Percentiles rank a stretch among this genome's conserved stretches.
phyloP scores from a whole-genome alignment of 768 basidiomycete genomes.

The Termitomyces sp. region DNA sequence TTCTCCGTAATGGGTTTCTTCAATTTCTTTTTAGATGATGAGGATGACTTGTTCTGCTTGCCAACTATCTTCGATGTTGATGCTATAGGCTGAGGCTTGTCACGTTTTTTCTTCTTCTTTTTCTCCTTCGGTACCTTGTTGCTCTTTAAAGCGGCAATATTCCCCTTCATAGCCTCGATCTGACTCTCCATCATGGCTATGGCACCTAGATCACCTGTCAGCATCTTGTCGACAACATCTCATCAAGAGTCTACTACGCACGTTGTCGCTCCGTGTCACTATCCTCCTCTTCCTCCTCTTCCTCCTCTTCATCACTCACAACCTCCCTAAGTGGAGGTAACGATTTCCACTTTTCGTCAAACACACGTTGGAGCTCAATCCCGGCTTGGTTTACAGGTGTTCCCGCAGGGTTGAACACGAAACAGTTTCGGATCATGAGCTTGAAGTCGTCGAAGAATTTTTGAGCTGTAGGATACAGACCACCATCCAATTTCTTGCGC shows the following conservation, averaged over 20 bases:
- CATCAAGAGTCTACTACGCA: conserved; percentile 31
- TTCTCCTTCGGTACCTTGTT: conserved; percentile 53
- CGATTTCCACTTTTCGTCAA: conserved; percentile 87
- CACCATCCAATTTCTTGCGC: conserved; percentile 72
- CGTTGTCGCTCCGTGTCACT: conserved; percentile 65
- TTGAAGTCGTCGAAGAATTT: conserved; percentile 90
- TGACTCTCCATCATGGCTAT: conserved; percentile 77
- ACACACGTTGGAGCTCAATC: conserved; percentile 75
- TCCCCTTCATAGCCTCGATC: conserved; percentile 71
- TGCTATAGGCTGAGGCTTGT: conserved; percentile 42
- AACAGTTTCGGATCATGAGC: conserved; percentile 93
- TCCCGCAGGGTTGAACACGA: conserved; percentile 84
- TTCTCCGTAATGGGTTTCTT: conserved; percentile 72
- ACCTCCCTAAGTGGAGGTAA: conserved; percentile 57
- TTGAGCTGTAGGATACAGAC: conserved; percentile 70
- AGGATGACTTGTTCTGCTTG: conserved; percentile 39
- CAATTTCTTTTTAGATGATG: conserved; percentile 46
- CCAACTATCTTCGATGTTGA: conserved; percentile 59
- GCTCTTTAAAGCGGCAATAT: conserved; percentile 57
- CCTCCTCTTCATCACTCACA: conserved; percentile 58
- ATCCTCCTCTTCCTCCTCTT: conserved; percentile 64
- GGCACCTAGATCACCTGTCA: conserved; percentile 41
- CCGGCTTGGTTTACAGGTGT: conserved; percentile 87
- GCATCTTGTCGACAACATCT: neutral
- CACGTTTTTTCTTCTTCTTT: conserved; percentile 64